Evolutionary conservation across 2,329 filamentous ascomycete genomes (phyloP).

Genomic region (Penicillium sp.): DNA sequence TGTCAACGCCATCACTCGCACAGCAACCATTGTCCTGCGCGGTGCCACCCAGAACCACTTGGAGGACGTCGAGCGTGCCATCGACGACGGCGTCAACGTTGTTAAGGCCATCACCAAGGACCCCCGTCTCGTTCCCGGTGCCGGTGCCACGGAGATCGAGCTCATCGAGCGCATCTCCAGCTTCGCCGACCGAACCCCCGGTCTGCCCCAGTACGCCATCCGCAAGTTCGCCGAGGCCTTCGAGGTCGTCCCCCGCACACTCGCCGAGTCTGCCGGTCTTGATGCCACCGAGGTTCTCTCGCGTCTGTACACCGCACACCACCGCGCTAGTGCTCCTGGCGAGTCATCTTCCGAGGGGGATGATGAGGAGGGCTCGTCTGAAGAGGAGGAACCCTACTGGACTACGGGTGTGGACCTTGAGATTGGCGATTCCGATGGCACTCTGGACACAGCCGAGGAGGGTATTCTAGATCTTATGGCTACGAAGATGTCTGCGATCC

Average conservation of each 20-base stretch:
- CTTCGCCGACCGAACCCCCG: constrained; percentile 87
- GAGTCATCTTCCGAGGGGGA: constrained; percentile 35
- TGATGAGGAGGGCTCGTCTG: constrained; percentile 38
- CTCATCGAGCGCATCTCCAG: constrained; percentile 88
- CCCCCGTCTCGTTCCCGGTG: constrained; percentile 83
- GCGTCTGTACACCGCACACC: constrained; percentile 87
- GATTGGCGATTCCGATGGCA: constrained; percentile 76
- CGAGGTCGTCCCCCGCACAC: constrained; percentile 88
- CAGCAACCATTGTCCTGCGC: constrained; percentile 87
- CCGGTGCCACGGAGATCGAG: constrained; percentile 91
- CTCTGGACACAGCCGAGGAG: constrained; percentile 78
- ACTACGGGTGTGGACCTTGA: constrained; percentile 93
- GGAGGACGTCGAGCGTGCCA: constrained; percentile 92
- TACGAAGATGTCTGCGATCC: constrained; percentile 94
- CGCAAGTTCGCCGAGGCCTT: constrained; percentile 97
- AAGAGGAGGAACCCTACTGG: constrained; percentile 74
- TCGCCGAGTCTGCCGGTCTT: constrained; percentile 91
- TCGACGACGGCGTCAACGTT: constrained; percentile 97
- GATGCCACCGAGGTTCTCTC: constrained; percentile 97
- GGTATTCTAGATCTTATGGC: constrained; percentile 90
- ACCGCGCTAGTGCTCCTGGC: constrained; percentile 44
- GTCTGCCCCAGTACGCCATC: constrained; percentile 92
- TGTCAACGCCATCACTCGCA: constrained; percentile 76
- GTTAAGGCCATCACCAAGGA: constrained; percentile 98
- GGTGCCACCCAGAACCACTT: constrained; percentile 98